Evolutionary conservation across 177 flowering plant species (phyloP).

Genomic region (Vitis hybrid): DNA sequence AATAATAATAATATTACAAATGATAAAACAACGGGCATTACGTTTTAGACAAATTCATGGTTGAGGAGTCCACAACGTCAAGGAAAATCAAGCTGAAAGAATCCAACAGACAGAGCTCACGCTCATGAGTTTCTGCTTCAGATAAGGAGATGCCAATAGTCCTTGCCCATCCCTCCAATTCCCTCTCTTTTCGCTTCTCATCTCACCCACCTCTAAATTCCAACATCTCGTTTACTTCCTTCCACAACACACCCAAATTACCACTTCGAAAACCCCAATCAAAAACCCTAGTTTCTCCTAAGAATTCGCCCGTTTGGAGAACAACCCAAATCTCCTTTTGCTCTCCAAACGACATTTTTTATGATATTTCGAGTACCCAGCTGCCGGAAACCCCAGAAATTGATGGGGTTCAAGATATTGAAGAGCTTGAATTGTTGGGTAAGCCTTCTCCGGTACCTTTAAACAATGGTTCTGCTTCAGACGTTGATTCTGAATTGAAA

Average conservation of each 20-base stretch:
- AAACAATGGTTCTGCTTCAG: conserved; percentile 26
- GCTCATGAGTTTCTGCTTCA: too few relatives aligned
- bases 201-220: not conserved
- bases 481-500: conserved; percentile 24
- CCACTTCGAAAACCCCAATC: conserved; percentile 1
- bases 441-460: conserved; percentile 56
- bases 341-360: conserved; percentile 34
- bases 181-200: conserved; percentile 5
- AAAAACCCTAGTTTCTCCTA: conserved; percentile 9
- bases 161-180: conserved; percentile 26
- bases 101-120: too few relatives aligned
- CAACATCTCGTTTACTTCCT: not conserved
- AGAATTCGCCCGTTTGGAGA: conserved; percentile 24
- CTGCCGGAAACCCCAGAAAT: conserved; percentile 24
- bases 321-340: conserved; percentile 41
- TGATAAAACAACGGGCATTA: too few relatives aligned
- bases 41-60: too few relatives aligned
- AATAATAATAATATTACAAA: too few relatives aligned
- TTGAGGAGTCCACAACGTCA: too few relatives aligned
- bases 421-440: conserved; percentile 61
- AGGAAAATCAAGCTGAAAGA: too few relatives aligned
- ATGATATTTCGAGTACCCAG: conserved; percentile 37
- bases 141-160: conserved; percentile 33
- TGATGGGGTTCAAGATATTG: conserved; percentile 31
- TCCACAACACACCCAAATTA: conserved; percentile 5